Evolutionary conservation across 331 rosid genomes (phyloP).

Genomic region (Dryas integrifolia): DNA sequence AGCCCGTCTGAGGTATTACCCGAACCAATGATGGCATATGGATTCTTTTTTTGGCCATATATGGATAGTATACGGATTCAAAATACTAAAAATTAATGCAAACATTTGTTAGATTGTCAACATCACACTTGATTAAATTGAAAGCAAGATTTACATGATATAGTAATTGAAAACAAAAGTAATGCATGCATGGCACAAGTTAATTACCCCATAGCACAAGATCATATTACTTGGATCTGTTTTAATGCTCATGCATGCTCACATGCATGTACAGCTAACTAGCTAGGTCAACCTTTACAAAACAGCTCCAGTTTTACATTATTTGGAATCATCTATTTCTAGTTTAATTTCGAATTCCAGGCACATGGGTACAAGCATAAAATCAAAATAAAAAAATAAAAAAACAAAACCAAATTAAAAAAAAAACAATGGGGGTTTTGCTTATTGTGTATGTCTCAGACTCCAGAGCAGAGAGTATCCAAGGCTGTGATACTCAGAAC

Average conservation of each 20-base stretch:
- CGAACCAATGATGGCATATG: too few relatives aligned
- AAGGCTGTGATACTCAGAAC: background rate
- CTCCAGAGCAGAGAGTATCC: background rate
- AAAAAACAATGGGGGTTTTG: background rate
- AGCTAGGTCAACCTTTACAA: conserved; percentile 1
- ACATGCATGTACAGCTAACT: background rate
- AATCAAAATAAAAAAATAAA: background rate
- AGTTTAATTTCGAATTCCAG: background rate
- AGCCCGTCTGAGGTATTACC: too few relatives aligned
- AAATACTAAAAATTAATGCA: too few relatives aligned
- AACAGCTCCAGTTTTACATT: background rate
- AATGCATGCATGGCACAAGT: background rate
- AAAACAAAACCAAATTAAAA: too few relatives aligned
- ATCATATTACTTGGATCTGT: background rate
- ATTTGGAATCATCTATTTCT: conserved; percentile 4
- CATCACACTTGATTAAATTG: too few relatives aligned
- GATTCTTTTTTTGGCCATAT: too few relatives aligned
- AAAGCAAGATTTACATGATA: too few relatives aligned
- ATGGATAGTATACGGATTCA: too few relatives aligned
- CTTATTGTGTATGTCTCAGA: background rate
- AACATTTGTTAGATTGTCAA: too few relatives aligned
- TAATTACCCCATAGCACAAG: background rate
- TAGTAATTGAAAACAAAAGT: background rate
- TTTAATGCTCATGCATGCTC: background rate
- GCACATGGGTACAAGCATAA: background rate